These are phyloP conservation scores for Lachancea waltii DNA, from an alignment of 805 yeast species.

Conservation along the genomic window DNA sequence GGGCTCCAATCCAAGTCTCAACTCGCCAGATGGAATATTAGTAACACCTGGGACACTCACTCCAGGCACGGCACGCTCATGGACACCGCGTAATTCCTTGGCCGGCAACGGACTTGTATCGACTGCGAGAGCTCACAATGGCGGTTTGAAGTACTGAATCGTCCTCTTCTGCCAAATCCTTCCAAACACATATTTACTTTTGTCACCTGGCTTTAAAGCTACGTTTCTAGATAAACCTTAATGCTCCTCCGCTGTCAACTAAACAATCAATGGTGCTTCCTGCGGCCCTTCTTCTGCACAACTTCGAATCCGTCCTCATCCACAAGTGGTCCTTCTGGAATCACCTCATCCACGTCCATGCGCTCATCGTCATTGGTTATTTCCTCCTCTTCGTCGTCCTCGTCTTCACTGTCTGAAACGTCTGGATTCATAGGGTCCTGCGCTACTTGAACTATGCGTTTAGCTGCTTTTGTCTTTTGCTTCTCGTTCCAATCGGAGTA, in stretches of 20 bases:
- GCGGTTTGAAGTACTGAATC: neutral
- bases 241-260: too few relatives aligned
- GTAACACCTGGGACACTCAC: constrained; percentile 9
- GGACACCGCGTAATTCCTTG: constrained; percentile 17
- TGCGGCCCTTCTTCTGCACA: constrained; percentile 68
- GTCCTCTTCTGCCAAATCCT: too few relatives aligned
- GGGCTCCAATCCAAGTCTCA: constrained; percentile 24
- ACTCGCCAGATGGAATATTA: constrained; percentile 11
- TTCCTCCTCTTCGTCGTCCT: constrained; percentile 40
- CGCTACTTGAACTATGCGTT: constrained; percentile 39
- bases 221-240: too few relatives aligned
- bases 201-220: too few relatives aligned
- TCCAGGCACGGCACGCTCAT: constrained; percentile 15
- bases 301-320: constrained; percentile 95
- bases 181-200: too few relatives aligned
- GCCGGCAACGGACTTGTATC: constrained; percentile 9
- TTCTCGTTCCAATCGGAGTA: constrained; percentile 55
- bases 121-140: constrained; percentile 9
- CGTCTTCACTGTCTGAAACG: constrained; percentile 42
- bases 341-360: constrained; percentile 32
- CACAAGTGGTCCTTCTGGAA: constrained; percentile 46
- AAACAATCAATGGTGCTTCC: neutral
- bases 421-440: constrained; percentile 62
- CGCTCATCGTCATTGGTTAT: constrained; percentile 36
- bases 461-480: constrained; percentile 34